Evolutionary conservation across 257 asterid genomes (phyloP), one percentile per base, ranked within the genome.

Genomic region (Solanum medicagineum): DNA sequence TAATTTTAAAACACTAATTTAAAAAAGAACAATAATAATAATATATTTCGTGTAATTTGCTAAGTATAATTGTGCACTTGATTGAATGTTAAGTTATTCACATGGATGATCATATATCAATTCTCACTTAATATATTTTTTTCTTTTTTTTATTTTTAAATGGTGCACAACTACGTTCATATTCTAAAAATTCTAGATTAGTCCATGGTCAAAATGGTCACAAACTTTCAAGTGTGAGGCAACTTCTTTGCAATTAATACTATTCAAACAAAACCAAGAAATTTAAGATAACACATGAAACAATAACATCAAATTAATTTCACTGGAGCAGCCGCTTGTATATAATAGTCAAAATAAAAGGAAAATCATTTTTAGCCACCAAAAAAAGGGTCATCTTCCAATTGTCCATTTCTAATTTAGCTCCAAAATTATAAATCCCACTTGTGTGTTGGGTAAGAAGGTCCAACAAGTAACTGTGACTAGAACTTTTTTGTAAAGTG

Each of bases 391-490:
- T 60, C 49, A 45, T 45, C 62, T 63, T 20, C 79, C n/a, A 7
- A 15, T 24, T 15, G 63, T 77, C 17, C 26, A 17, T 36, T 22
- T 14, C 7, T 66, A 66, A 26, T 74, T 74, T 74, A 74, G 22
- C 45, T 15, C 24, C n/a, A 74, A 74, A 47, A 47, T 47, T 24
- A 40, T 36, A 68, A 69, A 40, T 69, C 26, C 62, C 82, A 77
- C 82, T 36, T 63, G 57, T 45, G 32, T 60, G 66, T 63, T 20
- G 65, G 63, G 29, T 83, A 24, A 83, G 85, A 83, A 44, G 45
- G 80, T 47, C 14, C 17, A 63, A 45, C 29, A 83, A 83, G 80
- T 44, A 32, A 56, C 42, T 36, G 26, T 62, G 71, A 56, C 56
- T 14, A 56, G 49, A 84, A 71, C n/a, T 15, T 56, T 32, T 24